These are phyloP conservation scores for Diaporthe sp. DNA, from an alignment of 2,329 filamentous ascomycete genomes.

Conservation along the genomic window DNA sequence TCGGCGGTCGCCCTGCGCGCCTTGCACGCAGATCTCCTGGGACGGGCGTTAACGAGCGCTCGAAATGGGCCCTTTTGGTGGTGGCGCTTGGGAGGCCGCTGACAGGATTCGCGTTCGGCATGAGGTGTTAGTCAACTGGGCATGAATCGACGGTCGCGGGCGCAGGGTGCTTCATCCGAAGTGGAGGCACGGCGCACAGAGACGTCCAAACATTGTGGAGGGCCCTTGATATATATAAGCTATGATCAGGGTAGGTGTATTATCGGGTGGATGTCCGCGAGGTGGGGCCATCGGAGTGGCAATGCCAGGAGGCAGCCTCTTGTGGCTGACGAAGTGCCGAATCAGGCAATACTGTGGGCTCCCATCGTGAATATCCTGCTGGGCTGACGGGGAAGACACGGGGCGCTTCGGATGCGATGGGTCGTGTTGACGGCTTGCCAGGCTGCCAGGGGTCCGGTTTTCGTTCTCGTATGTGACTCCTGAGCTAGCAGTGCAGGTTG, in stretches of 20 bases:
- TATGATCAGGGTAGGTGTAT: background rate
- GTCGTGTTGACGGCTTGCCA: background rate
- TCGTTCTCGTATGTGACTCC: constrained; percentile 22
- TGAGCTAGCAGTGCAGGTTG: background rate
- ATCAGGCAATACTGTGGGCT: constrained; percentile 20
- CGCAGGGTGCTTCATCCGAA: constrained; percentile 21
- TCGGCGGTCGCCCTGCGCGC: background rate
- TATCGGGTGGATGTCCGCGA: constrained; percentile 6
- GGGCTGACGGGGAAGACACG: background rate
- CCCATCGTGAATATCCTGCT: background rate
- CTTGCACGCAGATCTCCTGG: constrained; percentile 5
- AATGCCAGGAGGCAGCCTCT: constrained; percentile 26
- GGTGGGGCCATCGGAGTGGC: constrained; percentile 27
- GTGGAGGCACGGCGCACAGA: constrained; percentile 13
- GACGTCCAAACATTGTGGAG: constrained; percentile 10
- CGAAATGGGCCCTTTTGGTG: background rate
- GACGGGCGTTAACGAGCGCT: background rate
- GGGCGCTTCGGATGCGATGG: constrained; percentile 1
- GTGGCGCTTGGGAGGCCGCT: constrained; percentile 26
- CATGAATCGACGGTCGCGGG: background rate
- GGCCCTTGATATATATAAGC: constrained; percentile 11
- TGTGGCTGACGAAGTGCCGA: constrained; percentile 7
- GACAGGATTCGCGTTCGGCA: background rate
- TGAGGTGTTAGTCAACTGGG: background rate
- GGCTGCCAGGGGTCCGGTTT: background rate